Evolutionary conservation across 2,329 filamentous ascomycete species (phyloP), one percentile per base, ranked within the genome.

Genomic region (Mycosphaerella sp.): DNA sequence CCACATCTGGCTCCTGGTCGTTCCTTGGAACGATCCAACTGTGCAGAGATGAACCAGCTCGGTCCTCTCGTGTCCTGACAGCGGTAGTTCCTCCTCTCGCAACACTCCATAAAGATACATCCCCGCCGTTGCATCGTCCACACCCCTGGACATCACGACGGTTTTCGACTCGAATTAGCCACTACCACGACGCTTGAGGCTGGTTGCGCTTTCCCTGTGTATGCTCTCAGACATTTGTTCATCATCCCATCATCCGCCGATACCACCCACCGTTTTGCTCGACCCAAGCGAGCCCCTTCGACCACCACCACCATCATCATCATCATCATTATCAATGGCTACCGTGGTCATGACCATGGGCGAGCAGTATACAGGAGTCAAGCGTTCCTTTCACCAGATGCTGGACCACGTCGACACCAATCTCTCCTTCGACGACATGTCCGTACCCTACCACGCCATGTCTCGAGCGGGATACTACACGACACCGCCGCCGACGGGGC

Each of bases 361-460:
- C 29, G 41, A 51, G 40, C 52, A 54, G 36, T 48, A 55, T 31
- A 47, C 32, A 36, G 56, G 49, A 31, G 56, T 60, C 40, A 61
- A 61, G 57, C 53, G 59, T 32, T 50, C 38, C 45, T 60, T 55
- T 38, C 53, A 58, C 8, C 57, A 54, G 10, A 61, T 61, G 59
- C 53, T 61, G 14, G 55, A 58, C 26, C 57, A 61, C n/a, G 41
- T 51, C 17, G 48, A 51, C 45, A 45, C 55, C 46, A 48, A 40
- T 50, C 48, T 58, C n/a, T 39, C 44, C 26, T 60, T 61, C 51
- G 55, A 59, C 21, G 51, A 55, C 23, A 41, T 51, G 21, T 32
- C 48, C 12, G 55, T 59, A 12, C 48, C 54, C 54, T 62, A 62
- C 46, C 58, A 60, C 23, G 56, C 60, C 43, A 60, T 60, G 10